Evolutionary conservation across 2,329 filamentous ascomycete genomes (phyloP).

Genomic region (Aspergillus sp.): DNA sequence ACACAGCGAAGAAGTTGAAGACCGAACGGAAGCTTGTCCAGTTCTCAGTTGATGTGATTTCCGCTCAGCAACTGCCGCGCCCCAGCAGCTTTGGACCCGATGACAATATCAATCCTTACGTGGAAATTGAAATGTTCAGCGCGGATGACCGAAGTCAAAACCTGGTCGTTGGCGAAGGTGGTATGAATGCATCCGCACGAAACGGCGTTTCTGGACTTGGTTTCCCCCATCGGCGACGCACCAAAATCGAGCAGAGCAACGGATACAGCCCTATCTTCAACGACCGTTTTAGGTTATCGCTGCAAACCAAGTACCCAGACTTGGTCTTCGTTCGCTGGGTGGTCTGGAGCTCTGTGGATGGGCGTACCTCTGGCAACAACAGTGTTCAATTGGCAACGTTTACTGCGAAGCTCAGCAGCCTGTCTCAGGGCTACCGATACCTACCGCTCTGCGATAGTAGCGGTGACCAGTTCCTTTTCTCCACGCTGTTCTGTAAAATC

Average conservation of each 20-base stretch:
- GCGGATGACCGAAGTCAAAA: constrained; percentile 84
- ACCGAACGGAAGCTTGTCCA: constrained; percentile 72
- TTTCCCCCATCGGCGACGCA: constrained; percentile 68
- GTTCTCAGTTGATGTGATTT: constrained; percentile 82
- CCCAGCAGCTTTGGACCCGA: constrained; percentile 64
- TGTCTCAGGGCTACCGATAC: constrained; percentile 88
- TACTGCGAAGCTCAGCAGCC: constrained; percentile 80
- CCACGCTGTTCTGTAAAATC: constrained; percentile 86
- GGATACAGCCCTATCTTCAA: constrained; percentile 90
- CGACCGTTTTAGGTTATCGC: constrained; percentile 65
- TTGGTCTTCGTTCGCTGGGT: constrained; percentile 90
- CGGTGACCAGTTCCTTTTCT: constrained; percentile 90
- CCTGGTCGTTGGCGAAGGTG: constrained; percentile 57
- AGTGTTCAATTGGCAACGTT: constrained; percentile 69
- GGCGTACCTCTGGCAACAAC: constrained; percentile 58
- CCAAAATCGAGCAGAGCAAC: constrained; percentile 73
- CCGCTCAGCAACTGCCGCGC: constrained; percentile 87
- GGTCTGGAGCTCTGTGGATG: constrained; percentile 77
- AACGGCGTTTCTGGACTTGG: constrained; percentile 60
- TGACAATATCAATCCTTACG: constrained; percentile 78
- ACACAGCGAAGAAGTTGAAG: constrained; percentile 42
- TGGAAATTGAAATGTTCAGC: constrained; percentile 90
- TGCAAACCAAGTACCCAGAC: constrained; percentile 90
- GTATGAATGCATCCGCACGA: constrained; percentile 55
- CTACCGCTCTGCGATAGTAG: constrained; percentile 80